Evolutionary conservation across 73 alveolate genomes (phyloP), one percentile per base, ranked within the genome.

Genomic region (Blepharisma japonicum): DNA sequence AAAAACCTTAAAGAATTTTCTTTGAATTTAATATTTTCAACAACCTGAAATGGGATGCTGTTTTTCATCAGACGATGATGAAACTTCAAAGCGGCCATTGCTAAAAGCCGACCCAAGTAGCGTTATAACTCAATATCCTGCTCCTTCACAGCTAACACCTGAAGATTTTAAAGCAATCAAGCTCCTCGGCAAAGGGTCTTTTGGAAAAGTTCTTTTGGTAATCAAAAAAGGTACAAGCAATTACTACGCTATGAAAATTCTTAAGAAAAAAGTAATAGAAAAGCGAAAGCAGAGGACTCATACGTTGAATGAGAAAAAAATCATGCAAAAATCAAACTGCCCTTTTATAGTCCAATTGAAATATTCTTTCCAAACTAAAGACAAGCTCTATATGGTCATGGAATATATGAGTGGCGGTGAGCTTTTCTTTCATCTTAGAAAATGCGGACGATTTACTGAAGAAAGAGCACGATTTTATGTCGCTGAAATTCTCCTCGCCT

Each of bases 291-390:
- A 91, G 55, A 68, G 89, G 55, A 91, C 83, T 68, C 82, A 88
- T 80, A 95, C 94, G 7, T 84, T 91, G 68, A 89, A 92, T 53
- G 98, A 95, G 77, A 83, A 96, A 68, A 90, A 88, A 71, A 86
- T 87, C 18, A 81, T 93, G 23, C 86, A 90, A 79, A 45, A 49
- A 45, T 77, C 92, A n/a, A 77, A 88, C 56, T 89, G 90, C 78
- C 98, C 98, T 46, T 95, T 89, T 84, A 85, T 95, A 6, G 94
- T 89, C 18, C 86, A 91, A 71, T 91, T 95, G n/a, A 84, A 86
- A 50, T 95, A 77, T 72, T 74, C 98, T 53, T 95, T 91, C 88
- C 90, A 95, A 84, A 92, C 93, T 25, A 86, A 77, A 20, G 91
- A 87, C 49, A 79, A 93, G 71, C 86, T 94, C 68, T 95, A 95